Base-by-base conservation (phyloP, 805 yeast genomes). In the Babjeviella inositovora region DNA sequence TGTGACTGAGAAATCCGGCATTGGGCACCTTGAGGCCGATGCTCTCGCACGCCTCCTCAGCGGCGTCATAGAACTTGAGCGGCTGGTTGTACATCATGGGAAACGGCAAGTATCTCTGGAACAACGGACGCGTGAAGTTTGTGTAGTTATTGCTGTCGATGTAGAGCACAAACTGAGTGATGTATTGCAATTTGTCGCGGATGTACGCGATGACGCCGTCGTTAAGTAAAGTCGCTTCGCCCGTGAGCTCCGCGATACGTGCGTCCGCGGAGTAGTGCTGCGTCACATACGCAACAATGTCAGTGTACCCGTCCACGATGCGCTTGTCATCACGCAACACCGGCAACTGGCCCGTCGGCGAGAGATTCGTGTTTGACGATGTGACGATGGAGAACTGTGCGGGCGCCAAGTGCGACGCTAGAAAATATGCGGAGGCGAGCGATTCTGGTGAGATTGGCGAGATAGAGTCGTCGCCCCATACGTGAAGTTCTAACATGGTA, bases 41-140 rank as follows among this genome's bases (percentile, higher is more conserved):
- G n/a, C n/a, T n/a, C n/a, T n/a, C n/a, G n/a, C n/a, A n/a, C n/a
- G n/a, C n/a, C n/a, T n/a, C n/a, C n/a, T n/a, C n/a, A n/a, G n/a
- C n/a, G n/a, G n/a, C n/a, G n/a, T n/a, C n/a, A 28, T 47, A 44
- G 23, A 47, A 45, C 32, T 45, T 47, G 23, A 53, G 33, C 8
- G 62, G 62, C 34, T 56, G 62, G 28, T 55, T 56, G 32, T 55
- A 56, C 60, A 53, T 55, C 62, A 55, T 55, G 5, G 62, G 62
- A 27, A 56, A 56, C 6, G 62, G 62, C 11, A 53, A 42, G 34
- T 45, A 54, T 4, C 34, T 28, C 28, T 37, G 37, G 31, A 54
- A 53, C 14, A 47, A 33, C 31, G 52, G 53, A 17, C 61, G 32
- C 8, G 60, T 53, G 28, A 40, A 50, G 13, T 40, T 36, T 28